Percentiles rank a stretch among this genome's conserved stretches.
These are phyloP conservation scores for Fusarium staphyleae DNA, from an alignment of 2,329 filamentous ascomycete species.

Conservation along the genomic window DNA sequence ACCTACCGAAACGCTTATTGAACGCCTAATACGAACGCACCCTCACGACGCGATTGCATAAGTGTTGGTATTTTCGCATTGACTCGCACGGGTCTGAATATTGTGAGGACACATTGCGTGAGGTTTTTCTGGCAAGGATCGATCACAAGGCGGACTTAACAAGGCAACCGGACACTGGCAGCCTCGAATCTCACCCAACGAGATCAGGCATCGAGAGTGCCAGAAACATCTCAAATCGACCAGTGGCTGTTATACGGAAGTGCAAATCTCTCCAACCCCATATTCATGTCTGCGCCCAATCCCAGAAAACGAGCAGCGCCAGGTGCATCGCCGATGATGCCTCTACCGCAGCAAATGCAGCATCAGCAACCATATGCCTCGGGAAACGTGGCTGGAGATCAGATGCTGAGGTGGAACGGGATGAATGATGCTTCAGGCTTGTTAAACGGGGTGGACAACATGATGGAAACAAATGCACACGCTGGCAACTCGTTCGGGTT, in stretches of 20 bases:
- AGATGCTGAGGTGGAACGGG: conserved; percentile 56
- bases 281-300: conserved; percentile 57
- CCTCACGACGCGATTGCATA: conserved; percentile 10
- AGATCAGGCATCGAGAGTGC: conserved; percentile 33
- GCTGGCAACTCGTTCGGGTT: conserved; percentile 50
- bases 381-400: conserved; percentile 56
- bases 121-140: conserved; percentile 3
- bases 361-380: conserved; percentile 50
- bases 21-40: conserved; percentile 20
- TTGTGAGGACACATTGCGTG: conserved; percentile 4
- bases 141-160: conserved; percentile 12
- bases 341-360: conserved; percentile 59
- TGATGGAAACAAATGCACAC: conserved; percentile 44
- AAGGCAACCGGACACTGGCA: conserved; percentile 17
- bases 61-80: conserved; percentile 15
- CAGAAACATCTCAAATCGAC: conserved; percentile 11
- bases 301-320: conserved; percentile 77
- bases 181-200: conserved; percentile 21
- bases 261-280: conserved; percentile 1
- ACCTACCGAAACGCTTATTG: conserved; percentile 4
- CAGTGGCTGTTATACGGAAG: conserved; percentile 22
- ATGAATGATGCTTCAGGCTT: conserved; percentile 48
- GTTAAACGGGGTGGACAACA: conserved; percentile 34
- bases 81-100: not conserved
- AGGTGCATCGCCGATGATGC: conserved; percentile 69